Evolutionary conservation across 2,329 filamentous ascomycete genomes (phyloP), one percentile per base, ranked within the genome.

Genomic region (Purpureocillium lavendulum): DNA sequence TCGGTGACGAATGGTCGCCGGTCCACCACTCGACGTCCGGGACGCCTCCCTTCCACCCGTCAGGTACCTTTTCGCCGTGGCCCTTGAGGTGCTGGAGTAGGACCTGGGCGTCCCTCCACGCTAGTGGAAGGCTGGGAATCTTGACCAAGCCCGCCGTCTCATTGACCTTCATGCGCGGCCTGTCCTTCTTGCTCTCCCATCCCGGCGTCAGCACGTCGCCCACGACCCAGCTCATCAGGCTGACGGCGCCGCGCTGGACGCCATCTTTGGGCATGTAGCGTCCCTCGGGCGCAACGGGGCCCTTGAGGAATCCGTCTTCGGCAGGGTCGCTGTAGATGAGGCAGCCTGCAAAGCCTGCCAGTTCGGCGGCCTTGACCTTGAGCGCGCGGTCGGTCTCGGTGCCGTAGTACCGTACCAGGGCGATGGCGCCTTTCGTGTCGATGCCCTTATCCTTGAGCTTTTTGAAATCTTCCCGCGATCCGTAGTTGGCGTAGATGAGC

Each of bases 201-300:
- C 89, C 89, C 3, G 92, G 92, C 0, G 87, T 94, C 33, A 97
- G 71, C n/a, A 89, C 83, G 60, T 98, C 92, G 30, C 92, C 92
- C 1, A 94, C 64, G 4, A 95, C 77, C 78, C 82, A 88, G 54
- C 80, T 89, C 65, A 77, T 84, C 50, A 94, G 64, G 45, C 82
- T 83, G 18, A 96, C 92, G 4, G 79, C 75, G 4, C 84, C 89
- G 54, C 90, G 74, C 58, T 92, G 87, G 3, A 96, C 84, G 34
- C 81, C 84, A 53, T 92, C 87, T 2, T 74, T 72, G 0, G 89
- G 87, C 76, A 90, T 83, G 60, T 73, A 94, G 17, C 80, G 77
- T 29, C 88, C 89, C 17, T 84, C 69, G 0, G 90, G 89, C 48
- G 82, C 88, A 0, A 77, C 71, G 1, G 79, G 69, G 4, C 88